These are phyloP conservation scores for Blastocystis sp. DNA, from an alignment of 352 stramenopile species.

Conservation along the genomic window DNA sequence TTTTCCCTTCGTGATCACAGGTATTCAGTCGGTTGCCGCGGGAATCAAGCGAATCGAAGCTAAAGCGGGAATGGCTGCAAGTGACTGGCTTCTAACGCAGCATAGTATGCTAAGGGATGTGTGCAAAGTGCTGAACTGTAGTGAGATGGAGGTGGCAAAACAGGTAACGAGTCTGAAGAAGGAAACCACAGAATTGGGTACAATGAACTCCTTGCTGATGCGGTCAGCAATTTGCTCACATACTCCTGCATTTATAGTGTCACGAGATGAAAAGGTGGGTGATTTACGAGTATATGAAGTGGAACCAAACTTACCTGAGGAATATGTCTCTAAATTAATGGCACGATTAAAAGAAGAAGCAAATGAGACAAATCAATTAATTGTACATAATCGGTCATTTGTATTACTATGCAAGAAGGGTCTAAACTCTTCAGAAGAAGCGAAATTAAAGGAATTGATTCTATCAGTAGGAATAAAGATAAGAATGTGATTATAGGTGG, in stretches of 20 bases:
- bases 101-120: not conserved
- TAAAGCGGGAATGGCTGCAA: not conserved
- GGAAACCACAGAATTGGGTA: conserved; percentile 73
- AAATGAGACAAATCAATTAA: not conserved
- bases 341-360: not conserved
- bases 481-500: not conserved
- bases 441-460: conserved; percentile 5
- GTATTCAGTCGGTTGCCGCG: conserved; percentile 78
- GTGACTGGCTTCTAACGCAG: not conserved
- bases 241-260: not conserved
- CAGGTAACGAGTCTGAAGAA: conserved; percentile 74
- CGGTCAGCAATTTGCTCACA: conserved; percentile 58
- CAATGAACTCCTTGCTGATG: conserved; percentile 75
- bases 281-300: conserved; percentile 21
- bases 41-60: conserved; percentile 78
- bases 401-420: not conserved
- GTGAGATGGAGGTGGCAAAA: conserved; percentile 65
- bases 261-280: not conserved
- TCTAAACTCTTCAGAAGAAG: not conserved
- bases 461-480: not conserved
- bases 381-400: conserved; percentile 47
- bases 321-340: conserved; percentile 24
- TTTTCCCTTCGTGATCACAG: conserved; percentile 78
- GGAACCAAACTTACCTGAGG: not conserved
- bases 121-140: conserved; percentile 73